phyloP scores from a whole-genome alignment of 495 filamentous ascomycete genomes.

The Xylaria acuta region DNA sequence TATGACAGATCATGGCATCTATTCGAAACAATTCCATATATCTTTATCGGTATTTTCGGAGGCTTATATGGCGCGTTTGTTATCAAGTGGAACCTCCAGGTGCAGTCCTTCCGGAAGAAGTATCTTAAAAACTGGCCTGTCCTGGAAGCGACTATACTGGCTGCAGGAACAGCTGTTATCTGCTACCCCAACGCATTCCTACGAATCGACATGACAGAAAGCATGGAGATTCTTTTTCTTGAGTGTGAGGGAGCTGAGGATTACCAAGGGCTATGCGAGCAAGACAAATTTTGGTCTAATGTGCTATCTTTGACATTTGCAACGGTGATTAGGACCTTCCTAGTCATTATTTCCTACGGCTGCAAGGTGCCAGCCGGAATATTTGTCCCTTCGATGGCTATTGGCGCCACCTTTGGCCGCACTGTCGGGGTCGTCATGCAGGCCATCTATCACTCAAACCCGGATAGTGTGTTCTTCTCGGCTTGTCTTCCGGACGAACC shows the following conservation, averaged over 20 bases:
- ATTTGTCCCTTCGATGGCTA: slow-evolving; percentile 97
- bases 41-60: slow-evolving; percentile 89
- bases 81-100: slow-evolving; percentile 96
- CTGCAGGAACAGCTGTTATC: slow-evolving; percentile 81
- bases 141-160: slow-evolving; percentile 85
- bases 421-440: slow-evolving; percentile 96
- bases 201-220: slow-evolving; percentile 98
- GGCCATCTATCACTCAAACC: slow-evolving; percentile 82
- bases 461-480: slow-evolving; percentile 81
- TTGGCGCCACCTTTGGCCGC: slow-evolving; percentile 91
- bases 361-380: slow-evolving; percentile 98
- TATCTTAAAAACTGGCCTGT: slow-evolving; percentile 86
- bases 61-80: slow-evolving; percentile 96
- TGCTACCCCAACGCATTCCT: slow-evolving; percentile 97
- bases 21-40: slow-evolving; percentile 93
- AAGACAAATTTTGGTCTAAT: slow-evolving; percentile 76
- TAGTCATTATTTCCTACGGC: slow-evolving; percentile 97
- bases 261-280: slow-evolving; percentile 89
- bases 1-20: slow-evolving; percentile 99
- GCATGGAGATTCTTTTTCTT: slow-evolving; percentile 95
- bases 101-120: slow-evolving; percentile 92
- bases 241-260: slow-evolving; percentile 95
- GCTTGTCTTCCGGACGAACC: slow-evolving; percentile 90
- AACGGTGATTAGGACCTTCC: slow-evolving; percentile 77
- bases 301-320: slow-evolving; percentile 80